Evolutionary conservation across 345 rosid genomes (phyloP), one percentile per base, ranked within the genome.

Genomic region (Moricandia moricandioides): DNA sequence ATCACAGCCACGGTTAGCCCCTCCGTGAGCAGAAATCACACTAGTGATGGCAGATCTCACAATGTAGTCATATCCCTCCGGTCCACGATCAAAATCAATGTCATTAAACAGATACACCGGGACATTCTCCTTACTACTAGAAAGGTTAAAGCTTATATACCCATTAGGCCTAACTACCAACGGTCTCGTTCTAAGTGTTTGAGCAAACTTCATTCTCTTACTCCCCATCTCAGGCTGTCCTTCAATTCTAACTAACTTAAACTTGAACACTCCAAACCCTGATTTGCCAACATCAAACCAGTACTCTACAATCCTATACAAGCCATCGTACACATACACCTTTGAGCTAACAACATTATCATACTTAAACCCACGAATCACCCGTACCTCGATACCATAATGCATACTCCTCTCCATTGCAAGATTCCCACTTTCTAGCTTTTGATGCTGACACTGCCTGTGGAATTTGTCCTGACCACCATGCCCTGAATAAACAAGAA

Each of bases 161-260:
- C 97, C 97, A 55, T 8, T 35, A 0, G 96, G 92, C 79, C 96
- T 90, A 34, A 77, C 83, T 3, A 40, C 35, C 71, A 88, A 82
- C 0, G 92, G 92, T 27, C 17, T 70, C 29, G 11, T 69, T 75
- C 83, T 84, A 68, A 92, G 85, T 59, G 34, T 74, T 79, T 79
- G 73, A 0, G 96, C 92, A 71, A 86, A 80, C 87, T 34, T 92
- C 85, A 95, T 74, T 5, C 79, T 78, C 1, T 82, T 35, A 78
- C 92, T 90, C 12, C 97, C 97, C 97, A 90, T 90, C 81, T 82
- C 84, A 0, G 88, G 82, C 58, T 92, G 97, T 51, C 97, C 97
- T 3, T 79, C 88, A 0, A 90, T 90, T 79, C 97, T 92, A 39
- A 80, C 60, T n/a, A 92, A 69, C 73, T 65, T 89, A 74, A 73